phyloP scores from a whole-genome alignment of 2,329 filamentous ascomycete species.

The Aureobasidium lini region DNA sequence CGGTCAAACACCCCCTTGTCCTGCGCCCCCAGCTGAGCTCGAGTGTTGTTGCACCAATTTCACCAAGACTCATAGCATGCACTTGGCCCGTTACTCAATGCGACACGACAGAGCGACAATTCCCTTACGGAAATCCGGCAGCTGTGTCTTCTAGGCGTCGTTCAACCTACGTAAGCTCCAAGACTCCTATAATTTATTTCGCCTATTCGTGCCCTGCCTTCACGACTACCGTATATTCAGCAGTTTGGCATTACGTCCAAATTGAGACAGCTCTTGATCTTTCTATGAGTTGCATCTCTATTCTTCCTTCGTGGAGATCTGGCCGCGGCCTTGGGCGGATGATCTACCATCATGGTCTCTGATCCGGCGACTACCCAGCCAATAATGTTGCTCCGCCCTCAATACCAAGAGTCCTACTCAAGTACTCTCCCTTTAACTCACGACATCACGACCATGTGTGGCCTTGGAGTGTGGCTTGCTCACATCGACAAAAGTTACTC shows the following conservation, averaged over 20 bases:
- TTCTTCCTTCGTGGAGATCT: too few relatives aligned
- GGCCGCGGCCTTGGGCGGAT: neutral
- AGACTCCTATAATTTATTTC: neutral
- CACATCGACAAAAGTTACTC: neutral
- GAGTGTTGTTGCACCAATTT: neutral
- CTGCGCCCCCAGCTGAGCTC: neutral
- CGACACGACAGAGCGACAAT: neutral
- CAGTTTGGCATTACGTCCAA: neutral
- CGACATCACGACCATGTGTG: neutral
- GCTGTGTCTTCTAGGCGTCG: neutral
- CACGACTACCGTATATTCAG: neutral
- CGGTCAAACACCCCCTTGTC: neutral
- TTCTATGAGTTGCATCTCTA: neutral
- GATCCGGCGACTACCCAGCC: neutral
- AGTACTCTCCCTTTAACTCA: neutral
- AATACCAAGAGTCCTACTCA: neutral
- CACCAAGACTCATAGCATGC: slow-evolving; percentile 4
- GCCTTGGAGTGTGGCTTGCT: neutral
- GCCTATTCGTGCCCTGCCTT: neutral
- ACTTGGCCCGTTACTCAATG: slow-evolving; percentile 7
- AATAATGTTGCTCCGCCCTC: neutral
- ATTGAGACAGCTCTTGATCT: neutral
- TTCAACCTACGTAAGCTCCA: slow-evolving; percentile 3
- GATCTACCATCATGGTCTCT: neutral
- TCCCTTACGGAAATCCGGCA: neutral